Conservation (phyloP, 1,139 yeast genomes). For the Yamadazyma taylorii region DNA sequence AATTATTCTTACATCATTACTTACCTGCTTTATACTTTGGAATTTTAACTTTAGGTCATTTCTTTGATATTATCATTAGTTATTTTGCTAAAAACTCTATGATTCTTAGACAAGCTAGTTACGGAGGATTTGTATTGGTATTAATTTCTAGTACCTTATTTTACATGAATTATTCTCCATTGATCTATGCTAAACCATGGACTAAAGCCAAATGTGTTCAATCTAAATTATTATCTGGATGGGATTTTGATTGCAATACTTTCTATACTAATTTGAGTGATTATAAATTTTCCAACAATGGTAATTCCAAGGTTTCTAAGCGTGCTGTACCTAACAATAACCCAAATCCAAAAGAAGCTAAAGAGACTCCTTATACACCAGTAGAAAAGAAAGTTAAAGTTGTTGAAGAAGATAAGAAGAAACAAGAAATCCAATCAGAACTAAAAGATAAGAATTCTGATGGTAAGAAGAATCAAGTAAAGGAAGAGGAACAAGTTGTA, state of each 20-base stretch:
- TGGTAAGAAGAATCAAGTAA: slow-evolving; percentile 2
- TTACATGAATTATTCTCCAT: slow-evolving; percentile 66
- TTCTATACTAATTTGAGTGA: slow-evolving; percentile 40
- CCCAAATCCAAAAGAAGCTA: slow-evolving; percentile 22
- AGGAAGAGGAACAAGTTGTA: slow-evolving; percentile 16
- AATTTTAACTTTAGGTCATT: slow-evolving; percentile 78
- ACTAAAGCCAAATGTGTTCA: slow-evolving; percentile 63
- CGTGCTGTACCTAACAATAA: slow-evolving; percentile 13
- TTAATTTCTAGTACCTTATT: slow-evolving; percentile 53
- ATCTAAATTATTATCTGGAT: slow-evolving; percentile 57
- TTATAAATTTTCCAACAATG: slow-evolving; percentile 20
- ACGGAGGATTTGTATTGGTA: slow-evolving; percentile 46
- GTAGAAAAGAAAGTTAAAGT: slow-evolving; percentile 14
- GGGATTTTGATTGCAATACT: slow-evolving; percentile 85
- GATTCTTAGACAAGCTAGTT: slow-evolving; percentile 36
- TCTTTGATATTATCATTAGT: slow-evolving; percentile 65
- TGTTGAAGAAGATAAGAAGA: slow-evolving; percentile 7
- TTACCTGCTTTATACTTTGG: slow-evolving; percentile 90
- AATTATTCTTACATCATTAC: slow-evolving; percentile 89
- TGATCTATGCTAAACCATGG: slow-evolving; percentile 84
- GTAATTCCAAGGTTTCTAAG: slow-evolving; percentile 10
- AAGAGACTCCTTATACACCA: slow-evolving; percentile 23
- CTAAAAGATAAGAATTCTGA: slow-evolving; percentile 4
- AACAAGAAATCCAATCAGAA: slow-evolving; percentile 1
- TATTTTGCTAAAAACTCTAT: slow-evolving; percentile 37